Base-by-base conservation (phyloP, 1,139 yeast genomes). In the Nadsonia starkeyi-henricii region DNA sequence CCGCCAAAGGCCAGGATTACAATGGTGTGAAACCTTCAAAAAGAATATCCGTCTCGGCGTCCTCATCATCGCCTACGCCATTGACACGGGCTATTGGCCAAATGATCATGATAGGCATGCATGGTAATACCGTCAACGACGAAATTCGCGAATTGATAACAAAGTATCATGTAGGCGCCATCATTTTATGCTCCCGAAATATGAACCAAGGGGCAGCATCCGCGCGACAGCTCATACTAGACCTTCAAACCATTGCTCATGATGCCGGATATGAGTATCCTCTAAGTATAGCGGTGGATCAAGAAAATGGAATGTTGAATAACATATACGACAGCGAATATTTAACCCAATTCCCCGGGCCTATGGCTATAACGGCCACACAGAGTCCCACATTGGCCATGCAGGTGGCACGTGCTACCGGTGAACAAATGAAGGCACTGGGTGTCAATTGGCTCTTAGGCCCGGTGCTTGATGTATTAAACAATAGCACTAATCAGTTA, bases 321-420 rank as follows among this genome's bases (percentile, higher is more conserved):
- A 71, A 79, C 28, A 64, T 79, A 44, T 75, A 74, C 57, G 82
- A 78, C 55, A 70, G 73, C 3, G 70, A 71, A 12, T 67, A 64
- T 51, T 60, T 79, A 30, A 73, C 79, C 9, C 84, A 79, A 59
- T 77, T 74, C 54, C 85, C 85, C 0, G 77, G 81, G 2, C 78
- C 81, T 18, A 77, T 79, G 82, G 84, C 80, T 2, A 62, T 78
- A 42, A 75, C 78, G 1, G 82, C 84, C 18, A 72, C 80, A 0
- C 74, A 75, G 3, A 74, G 75, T 49, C 60, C 69, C 13, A 71
- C 71, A 12, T 59, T 77, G 53, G 79, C 78, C 3, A 74, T 73
- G 53, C 68, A 77, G 48, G 74, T 77, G 1, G 74, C 75, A 53
- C 71, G 73, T 50, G 84, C 83, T 0, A 60, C 78, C 19, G 83